Evolutionary conservation across 2,329 filamentous ascomycete genomes (phyloP).

Genomic region (Dryadomyces quercivorus): DNA sequence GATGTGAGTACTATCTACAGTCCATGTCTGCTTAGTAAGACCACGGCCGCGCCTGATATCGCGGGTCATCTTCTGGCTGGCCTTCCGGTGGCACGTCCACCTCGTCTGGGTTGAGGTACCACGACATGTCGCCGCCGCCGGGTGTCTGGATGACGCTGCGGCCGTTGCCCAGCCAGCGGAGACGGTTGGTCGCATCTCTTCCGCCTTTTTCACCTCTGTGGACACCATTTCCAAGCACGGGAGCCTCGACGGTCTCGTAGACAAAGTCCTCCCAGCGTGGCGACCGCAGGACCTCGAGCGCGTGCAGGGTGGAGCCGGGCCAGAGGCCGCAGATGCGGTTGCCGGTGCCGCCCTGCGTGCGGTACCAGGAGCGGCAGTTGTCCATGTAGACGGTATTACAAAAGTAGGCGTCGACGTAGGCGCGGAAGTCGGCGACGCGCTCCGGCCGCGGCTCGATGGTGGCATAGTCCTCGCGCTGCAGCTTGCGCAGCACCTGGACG

Average conservation of each 20-base stretch:
- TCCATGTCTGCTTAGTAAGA: constrained; percentile 14
- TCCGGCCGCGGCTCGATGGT: constrained; percentile 30
- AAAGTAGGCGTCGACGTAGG: constrained; percentile 35
- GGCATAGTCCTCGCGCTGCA: constrained; percentile 33
- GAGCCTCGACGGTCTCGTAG: constrained; percentile 24
- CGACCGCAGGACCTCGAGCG: constrained; percentile 26
- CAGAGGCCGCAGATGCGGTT: constrained; percentile 29
- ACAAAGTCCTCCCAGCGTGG: constrained; percentile 35
- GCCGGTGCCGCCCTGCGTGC: constrained; percentile 27
- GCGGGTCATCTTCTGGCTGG: constrained; percentile 24
- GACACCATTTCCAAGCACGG: too few relatives aligned
- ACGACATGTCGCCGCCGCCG: constrained; percentile 23
- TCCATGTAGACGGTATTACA: constrained; percentile 28
- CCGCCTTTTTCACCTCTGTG: too few relatives aligned
- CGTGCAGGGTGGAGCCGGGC: constrained; percentile 32
- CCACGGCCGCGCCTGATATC: constrained; percentile 22
- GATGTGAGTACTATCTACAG: neutral
- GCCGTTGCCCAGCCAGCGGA: constrained; percentile 30
- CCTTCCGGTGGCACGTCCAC: constrained; percentile 23
- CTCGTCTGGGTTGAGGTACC: constrained; percentile 26
- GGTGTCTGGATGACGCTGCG: constrained; percentile 24
- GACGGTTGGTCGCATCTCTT: constrained; percentile 15
- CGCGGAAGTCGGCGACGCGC: constrained; percentile 32
- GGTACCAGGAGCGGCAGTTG: constrained; percentile 42
- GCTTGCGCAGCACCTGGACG: constrained; percentile 31